Percentiles rank a stretch among this genome's conserved stretches.
phyloP scores from a whole-genome alignment of 2,329 filamentous ascomycete genomes.

The Penicillium italicum region DNA sequence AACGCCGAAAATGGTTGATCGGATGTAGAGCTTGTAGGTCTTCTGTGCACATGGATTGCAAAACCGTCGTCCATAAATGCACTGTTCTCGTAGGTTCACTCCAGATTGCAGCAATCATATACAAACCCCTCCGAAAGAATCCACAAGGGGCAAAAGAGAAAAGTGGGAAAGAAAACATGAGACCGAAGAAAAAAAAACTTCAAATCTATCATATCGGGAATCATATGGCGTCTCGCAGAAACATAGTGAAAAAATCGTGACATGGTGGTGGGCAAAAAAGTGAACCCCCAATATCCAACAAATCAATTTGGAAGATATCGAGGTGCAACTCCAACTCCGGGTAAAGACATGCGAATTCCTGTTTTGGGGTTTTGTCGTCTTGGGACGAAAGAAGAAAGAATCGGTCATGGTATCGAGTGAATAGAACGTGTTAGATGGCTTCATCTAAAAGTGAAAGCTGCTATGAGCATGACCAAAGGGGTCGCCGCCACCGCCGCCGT shows the following conservation, averaged over 20 bases:
- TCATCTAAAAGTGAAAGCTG: conserved; percentile 56
- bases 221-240: conserved; percentile 17
- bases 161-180: neutral
- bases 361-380: neutral
- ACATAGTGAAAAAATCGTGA: conserved; percentile 8
- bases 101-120: conserved; percentile 13
- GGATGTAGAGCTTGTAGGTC: neutral
- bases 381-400: conserved; percentile 1
- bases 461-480: conserved; percentile 41
- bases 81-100: conserved; percentile 15
- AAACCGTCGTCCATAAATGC: conserved; percentile 6
- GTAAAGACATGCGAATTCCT: conserved; percentile 12
- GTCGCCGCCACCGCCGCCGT: conserved; percentile 54
- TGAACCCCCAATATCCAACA: neutral
- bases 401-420: conserved; percentile 4
- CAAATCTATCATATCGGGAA: conserved; percentile 21
- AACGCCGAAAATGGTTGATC: conserved; percentile 4
- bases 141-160: neutral
- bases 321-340: conserved; percentile 13
- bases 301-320: conserved; percentile 1
- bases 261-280: conserved; percentile 5
- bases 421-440: neutral
- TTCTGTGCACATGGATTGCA: neutral
- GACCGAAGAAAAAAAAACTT: neutral
- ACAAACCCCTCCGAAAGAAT: conserved; percentile 3